phyloP scores from a whole-genome alignment of 257 asterid genomes.

The Solanum virginianum region DNA sequence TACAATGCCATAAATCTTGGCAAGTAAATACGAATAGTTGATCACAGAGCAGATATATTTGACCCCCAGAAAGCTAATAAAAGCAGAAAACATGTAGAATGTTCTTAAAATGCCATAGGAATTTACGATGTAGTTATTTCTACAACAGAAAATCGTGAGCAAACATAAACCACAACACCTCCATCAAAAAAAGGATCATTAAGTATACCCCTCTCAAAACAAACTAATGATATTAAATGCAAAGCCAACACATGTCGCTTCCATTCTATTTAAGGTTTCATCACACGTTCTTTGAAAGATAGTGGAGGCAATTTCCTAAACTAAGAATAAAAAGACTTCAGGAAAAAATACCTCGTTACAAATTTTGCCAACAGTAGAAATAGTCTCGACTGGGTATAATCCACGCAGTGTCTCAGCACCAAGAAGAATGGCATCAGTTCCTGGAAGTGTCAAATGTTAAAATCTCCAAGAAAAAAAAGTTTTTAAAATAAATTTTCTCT shows the following conservation, averaged over 20 bases:
- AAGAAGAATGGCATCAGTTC: constrained; percentile 85
- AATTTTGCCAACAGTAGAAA: constrained; percentile 71
- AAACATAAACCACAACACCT: not conserved
- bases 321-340: not conserved
- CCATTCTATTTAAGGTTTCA: not conserved
- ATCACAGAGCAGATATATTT: not conserved
- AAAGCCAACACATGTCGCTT: not conserved
- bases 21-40: not conserved
- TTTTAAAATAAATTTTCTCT: not conserved
- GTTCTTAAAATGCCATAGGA: not conserved
- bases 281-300: not conserved
- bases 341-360: constrained; percentile 53
- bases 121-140: not conserved
- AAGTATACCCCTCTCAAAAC: not conserved
- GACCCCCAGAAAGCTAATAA: not conserved
- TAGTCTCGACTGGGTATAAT: constrained; percentile 77
- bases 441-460: constrained; percentile 11
- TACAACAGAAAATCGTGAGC: not conserved
- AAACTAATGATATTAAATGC: not conserved
- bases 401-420: constrained; percentile 95
- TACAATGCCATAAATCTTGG: not conserved
- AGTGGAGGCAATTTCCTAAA: not conserved
- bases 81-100: not conserved
- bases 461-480: not conserved
- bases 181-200: not conserved